Conservation (phyloP, 108 stramenopile genomes). For the Conticribra weissflogii region DNA sequence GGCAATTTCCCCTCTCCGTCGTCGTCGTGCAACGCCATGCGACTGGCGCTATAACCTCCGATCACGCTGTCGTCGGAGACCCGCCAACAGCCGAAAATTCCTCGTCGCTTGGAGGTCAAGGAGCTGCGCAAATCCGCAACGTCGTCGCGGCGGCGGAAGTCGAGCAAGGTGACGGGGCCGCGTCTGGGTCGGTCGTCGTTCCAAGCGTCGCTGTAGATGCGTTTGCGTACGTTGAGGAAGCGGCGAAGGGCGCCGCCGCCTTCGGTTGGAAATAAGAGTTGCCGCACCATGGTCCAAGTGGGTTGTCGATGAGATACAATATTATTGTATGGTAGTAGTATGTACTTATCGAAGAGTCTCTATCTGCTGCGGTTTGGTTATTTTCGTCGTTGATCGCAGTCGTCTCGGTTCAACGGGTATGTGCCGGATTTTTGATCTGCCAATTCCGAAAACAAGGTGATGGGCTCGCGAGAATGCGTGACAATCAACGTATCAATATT, state of each 20-base stretch:
- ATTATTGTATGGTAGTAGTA: too few relatives aligned
- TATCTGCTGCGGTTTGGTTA: too few relatives aligned
- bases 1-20: slow-evolving; percentile 22
- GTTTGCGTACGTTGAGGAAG: slow-evolving; percentile 31
- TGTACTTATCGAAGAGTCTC: too few relatives aligned
- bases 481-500: too few relatives aligned
- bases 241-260: slow-evolving; percentile 50
- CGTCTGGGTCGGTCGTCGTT: slow-evolving; percentile 38
- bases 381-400: too few relatives aligned
- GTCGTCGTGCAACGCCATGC: slow-evolving; percentile 19
- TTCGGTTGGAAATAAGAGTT: slow-evolving; percentile 36
- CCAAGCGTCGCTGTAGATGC: slow-evolving; percentile 24
- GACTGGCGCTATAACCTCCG: slow-evolving; percentile 62
- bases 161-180: slow-evolving; percentile 73
- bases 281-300: slow-evolving; percentile 30
- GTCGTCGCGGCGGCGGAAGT: slow-evolving; percentile 71
- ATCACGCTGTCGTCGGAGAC: slow-evolving; percentile 84
- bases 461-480: too few relatives aligned
- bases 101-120: slow-evolving; percentile 12
- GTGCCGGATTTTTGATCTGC: too few relatives aligned
- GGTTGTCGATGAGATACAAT: too few relatives aligned
- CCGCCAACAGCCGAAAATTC: slow-evolving; percentile 63
- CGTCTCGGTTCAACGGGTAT: too few relatives aligned
- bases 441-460: too few relatives aligned
- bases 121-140: slow-evolving; percentile 66